Base-by-base conservation (phyloP, 805 yeast genomes). In the Ogataea populi-albae region DNA sequence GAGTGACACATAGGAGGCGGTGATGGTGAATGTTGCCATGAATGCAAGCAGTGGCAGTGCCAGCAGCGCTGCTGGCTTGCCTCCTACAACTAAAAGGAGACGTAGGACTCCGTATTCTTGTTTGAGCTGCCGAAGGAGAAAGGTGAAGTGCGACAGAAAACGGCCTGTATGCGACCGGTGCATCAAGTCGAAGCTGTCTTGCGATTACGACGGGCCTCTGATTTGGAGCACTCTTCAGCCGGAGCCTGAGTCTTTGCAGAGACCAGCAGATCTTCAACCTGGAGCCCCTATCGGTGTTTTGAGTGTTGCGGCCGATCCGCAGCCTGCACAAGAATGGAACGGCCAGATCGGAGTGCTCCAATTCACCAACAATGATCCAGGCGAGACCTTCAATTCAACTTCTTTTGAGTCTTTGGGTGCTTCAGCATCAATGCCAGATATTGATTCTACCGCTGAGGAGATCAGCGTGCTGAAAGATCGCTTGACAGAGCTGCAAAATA, bases 101-200 rank as follows among this genome's bases (percentile, higher is more conserved):
- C 38, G 57, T 17, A 44, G 55, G 27, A 50, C 47, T 7, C 55
- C 55, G 11, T 46, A 46, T 25, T 52, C 57, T 4, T 52, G 57
- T 26, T 21, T 48, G 12, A 35, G 37, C 16, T 52, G 57, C 30
- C 38, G 57, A 10, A 43, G 40, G 14, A 20, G 49, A 9, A 52
- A 52, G 40, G 42, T 51, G 26, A 52, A 52, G 37, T 52, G 57
- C 35, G 50, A 50, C 30, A 37, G 55, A n/a, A 30, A 22, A 3
- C 41, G 46, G 30, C 57, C 57, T 2, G 22, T 36, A 3, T 52
- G 57, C 37, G 32, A 43, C 8, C 23, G 46, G 28, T 52, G 57
- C 28, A 23, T 28, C 3, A 42, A 45, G 17, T 34, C 49, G 10
- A 31, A 28, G n/a, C 21, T 40, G 11, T 17, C 7, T 1, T 52